Percentiles rank a stretch among this genome's conserved stretches.
Evolutionary conservation across 225 moss, liverwort and hornwort genomes (phyloP).

Genomic region (Physcomitrellopsis africana): DNA sequence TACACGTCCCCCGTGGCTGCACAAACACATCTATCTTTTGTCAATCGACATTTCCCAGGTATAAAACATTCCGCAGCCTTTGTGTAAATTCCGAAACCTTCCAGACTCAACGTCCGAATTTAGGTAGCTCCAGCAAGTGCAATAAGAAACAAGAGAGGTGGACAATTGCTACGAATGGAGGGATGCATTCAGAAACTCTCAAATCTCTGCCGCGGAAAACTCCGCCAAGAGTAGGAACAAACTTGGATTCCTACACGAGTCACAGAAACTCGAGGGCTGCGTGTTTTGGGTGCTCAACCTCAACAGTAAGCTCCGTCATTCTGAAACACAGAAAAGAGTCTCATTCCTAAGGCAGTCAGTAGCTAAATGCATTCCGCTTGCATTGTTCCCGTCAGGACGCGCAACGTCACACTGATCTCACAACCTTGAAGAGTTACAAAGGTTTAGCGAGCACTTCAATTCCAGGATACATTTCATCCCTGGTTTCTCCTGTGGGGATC

Average conservation of each 20-base stretch:
- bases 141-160: not conserved
- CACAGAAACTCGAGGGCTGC: not conserved
- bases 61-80: not conserved
- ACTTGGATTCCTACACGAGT: not conserved
- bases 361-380: not conserved
- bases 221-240: not conserved
- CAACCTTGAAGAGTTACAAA: not conserved
- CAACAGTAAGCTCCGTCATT: not conserved
- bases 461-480: not conserved
- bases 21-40: not conserved
- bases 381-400: not conserved
- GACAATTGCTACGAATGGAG: not conserved
- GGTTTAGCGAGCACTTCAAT: not conserved
- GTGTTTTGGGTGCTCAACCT: not conserved
- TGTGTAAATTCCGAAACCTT: not conserved
- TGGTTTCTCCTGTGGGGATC: not conserved
- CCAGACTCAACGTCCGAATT: not conserved
- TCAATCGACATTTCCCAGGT: not conserved
- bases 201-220: not conserved
- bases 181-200: not conserved
- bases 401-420: not conserved
- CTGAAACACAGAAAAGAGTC: not conserved
- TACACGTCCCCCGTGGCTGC: constrained; percentile 38
- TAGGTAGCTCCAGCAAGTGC: not conserved
- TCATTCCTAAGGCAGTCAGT: not conserved